Evolutionary conservation across 176 grass and related monocot genomes (phyloP).

Genomic region (Themeda triandra): DNA sequence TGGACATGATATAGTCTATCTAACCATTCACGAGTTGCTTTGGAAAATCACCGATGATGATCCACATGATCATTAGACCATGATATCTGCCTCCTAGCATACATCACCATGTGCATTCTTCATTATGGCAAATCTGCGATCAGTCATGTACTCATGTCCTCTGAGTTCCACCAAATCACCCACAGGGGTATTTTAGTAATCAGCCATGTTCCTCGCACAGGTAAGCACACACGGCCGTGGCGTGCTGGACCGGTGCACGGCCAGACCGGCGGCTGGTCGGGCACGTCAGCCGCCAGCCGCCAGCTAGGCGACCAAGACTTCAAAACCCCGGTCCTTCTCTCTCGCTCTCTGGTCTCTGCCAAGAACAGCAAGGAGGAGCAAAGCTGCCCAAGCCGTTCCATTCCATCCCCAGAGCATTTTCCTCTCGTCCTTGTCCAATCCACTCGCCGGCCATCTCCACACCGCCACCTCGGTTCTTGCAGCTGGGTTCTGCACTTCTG

Average conservation of each 20-base stretch:
- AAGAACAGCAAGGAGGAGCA: neutral
- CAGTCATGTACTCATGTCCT: no score
- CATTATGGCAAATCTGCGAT: neutral
- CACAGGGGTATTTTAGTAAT: slow-evolving; percentile 11
- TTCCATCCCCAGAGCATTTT: slow-evolving; percentile 10
- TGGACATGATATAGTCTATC: neutral
- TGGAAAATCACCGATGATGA: neutral
- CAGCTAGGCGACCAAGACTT: slow-evolving; percentile 6
- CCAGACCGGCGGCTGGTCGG: slow-evolving; percentile 13
- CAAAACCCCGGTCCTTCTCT: neutral
- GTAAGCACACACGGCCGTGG: neutral
- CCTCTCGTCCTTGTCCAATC: neutral
- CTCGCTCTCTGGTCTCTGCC: neutral
- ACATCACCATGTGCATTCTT: neutral
- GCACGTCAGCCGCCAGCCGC: neutral
- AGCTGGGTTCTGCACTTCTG: neutral
- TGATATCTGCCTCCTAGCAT: neutral
- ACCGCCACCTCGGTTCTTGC: neutral
- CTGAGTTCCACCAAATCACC: neutral
- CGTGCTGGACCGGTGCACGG: slow-evolving; percentile 2
- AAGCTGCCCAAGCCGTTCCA: slow-evolving; percentile 2
- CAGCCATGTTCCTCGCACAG: neutral
- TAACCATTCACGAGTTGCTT: neutral
- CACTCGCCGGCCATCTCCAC: neutral
- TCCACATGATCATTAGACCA: neutral